Evolutionary conservation across 1,139 yeast species (phyloP), one percentile per base, ranked within the genome.

Genomic region (Candida neerlandica): DNA sequence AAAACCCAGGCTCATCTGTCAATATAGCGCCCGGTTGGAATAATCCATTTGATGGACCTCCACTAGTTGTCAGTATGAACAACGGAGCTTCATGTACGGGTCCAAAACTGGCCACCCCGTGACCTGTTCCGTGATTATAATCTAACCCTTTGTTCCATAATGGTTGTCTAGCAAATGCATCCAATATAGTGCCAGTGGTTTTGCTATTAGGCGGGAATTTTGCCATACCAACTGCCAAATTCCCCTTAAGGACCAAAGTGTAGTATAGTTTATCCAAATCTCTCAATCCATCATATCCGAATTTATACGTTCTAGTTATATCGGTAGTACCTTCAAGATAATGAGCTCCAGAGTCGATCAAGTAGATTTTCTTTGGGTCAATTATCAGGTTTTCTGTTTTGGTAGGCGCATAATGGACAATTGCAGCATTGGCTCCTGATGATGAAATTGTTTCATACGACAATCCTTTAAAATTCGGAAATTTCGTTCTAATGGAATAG

Each of bases 291-390:
- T 61, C 61, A 37, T 59, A 41, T 5, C 73, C 73, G 56, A 81
- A 78, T 56, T 75, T 74, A 50, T 70, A 67, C 0, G 85, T 78
- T 51, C 86, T 65, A 2, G 86, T 81, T 10, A 80, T 81, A 59
- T 81, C 85, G 1, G 86, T 81, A 1, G 86, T 81, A 2, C 85
- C 85, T 59, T 81, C 84, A 44, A 81, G 65, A 57, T 70, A 81
- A 47, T 81, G 85, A 4, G 81, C 78, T 3, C 86, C 86, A 0
- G 84, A 72, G 60, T 81, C 86, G 35, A 78, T 56, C 37, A 81
- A 64, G 51, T 73, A 79, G 1, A 81, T 64, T 16, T 71, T 61
- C 4, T 62, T 57, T 2, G 77, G 74, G 54, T 80, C 80, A 48
- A 81, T 74, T 0, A 67, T 55, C 1, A 75, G 62, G 51, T 66